These are phyloP conservation scores for Sonneratia caseolaris DNA, from an alignment of 345 rosid species.

Conservation along the genomic window DNA sequence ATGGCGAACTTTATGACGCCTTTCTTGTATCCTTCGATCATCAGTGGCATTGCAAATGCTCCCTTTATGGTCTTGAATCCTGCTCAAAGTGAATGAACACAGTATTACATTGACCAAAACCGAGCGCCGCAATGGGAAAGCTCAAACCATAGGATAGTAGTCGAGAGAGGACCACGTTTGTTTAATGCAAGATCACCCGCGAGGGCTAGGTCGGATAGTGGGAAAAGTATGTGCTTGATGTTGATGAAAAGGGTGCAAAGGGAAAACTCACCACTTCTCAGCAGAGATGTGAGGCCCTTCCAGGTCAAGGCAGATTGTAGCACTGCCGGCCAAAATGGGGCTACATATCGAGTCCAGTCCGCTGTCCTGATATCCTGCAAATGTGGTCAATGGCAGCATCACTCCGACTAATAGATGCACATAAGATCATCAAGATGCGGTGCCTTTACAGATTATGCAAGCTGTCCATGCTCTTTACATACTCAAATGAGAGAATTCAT, in stretches of 20 bases:
- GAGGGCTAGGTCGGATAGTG: background rate
- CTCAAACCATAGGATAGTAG: background rate
- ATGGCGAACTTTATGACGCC: conserved; percentile 67
- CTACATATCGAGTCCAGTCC: conserved; percentile 77
- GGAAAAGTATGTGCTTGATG: background rate
- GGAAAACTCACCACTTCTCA: conserved; percentile 45
- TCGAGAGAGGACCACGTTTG: background rate
- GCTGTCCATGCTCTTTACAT: background rate
- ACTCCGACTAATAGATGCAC: background rate
- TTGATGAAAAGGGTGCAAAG: background rate
- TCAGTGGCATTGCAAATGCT: conserved; percentile 83
- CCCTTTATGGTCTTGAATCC: conserved; percentile 72
- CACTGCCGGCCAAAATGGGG: conserved; percentile 96
- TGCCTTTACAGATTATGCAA: background rate
- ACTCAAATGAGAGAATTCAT: background rate
- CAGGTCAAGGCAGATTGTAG: conserved; percentile 66
- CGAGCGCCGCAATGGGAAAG: background rate
- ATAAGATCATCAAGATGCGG: background rate
- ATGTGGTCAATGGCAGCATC: background rate
- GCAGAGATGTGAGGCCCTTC: conserved; percentile 67
- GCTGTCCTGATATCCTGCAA: conserved; percentile 70
- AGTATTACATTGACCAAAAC: background rate
- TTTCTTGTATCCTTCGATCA: conserved; percentile 85
- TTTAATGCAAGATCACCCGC: background rate
- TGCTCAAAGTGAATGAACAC: conserved; percentile 16